A percentile compares a stretch with the other conserved stretches of the same genome.
Conservation (phyloP, 441 rosid genomes). For the Omphalea diandra region DNA sequence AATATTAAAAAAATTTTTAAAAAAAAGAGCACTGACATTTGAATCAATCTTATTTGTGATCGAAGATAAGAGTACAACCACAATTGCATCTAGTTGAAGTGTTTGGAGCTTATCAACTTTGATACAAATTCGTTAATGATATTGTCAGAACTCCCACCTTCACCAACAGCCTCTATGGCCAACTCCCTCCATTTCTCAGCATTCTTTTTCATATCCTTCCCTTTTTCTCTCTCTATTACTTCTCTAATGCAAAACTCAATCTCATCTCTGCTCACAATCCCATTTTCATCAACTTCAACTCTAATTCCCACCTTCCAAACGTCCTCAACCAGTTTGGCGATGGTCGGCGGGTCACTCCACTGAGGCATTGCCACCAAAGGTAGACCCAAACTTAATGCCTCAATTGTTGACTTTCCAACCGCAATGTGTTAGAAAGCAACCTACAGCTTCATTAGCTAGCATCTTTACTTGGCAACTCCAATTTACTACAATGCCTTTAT, state of each 20-base stretch:
- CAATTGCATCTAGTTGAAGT: no score
- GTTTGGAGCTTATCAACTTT: conserved; percentile 15
- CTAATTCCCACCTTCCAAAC: conserved; percentile 63
- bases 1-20: no score
- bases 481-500: conserved; percentile 40
- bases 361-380: conserved; percentile 70
- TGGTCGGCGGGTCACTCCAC: conserved; percentile 54
- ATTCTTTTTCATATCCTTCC: conserved; percentile 35
- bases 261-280: conserved; percentile 48
- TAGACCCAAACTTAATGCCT: conserved; percentile 51
- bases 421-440: conserved; percentile 59
- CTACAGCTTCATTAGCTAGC: conserved; percentile 38
- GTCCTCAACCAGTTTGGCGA: conserved; percentile 53
- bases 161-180: conserved; percentile 38
- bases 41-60: no score
- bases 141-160: conserved; percentile 46
- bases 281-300: conserved; percentile 37
- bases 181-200: conserved; percentile 42
- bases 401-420: conserved; percentile 67
- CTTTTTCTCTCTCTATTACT: conserved; percentile 46
- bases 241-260: conserved; percentile 37
- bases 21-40: no score
- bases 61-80: no score
- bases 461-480: conserved; percentile 63
- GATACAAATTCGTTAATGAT: conserved; percentile 39